phyloP scores from a whole-genome alignment of 805 yeast genomes.

The Saccharomycopsis vini region DNA sequence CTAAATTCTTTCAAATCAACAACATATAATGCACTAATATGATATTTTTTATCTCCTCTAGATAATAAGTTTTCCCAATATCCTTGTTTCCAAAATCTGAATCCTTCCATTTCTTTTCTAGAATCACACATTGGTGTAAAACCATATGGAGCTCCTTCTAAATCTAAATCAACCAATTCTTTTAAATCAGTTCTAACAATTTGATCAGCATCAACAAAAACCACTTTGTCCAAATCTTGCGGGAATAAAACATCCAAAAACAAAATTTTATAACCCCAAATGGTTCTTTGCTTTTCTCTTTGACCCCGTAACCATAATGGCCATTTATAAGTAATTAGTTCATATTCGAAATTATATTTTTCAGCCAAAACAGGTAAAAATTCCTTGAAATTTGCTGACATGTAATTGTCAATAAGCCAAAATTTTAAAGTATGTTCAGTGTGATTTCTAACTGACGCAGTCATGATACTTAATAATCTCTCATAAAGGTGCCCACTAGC shows the following conservation, averaged over 20 bases:
- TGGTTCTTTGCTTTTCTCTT: constrained; percentile 63
- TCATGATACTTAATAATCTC: constrained; percentile 68
- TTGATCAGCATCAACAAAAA: constrained; percentile 84
- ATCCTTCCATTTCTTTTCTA: constrained; percentile 71
- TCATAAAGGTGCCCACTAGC: constrained; percentile 81
- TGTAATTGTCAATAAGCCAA: constrained; percentile 78
- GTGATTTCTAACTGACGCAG: constrained; percentile 60
- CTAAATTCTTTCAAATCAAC: constrained; percentile 69
- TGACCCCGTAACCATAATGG: constrained; percentile 83
- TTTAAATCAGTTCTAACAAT: constrained; percentile 66
- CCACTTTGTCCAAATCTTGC: constrained; percentile 57
- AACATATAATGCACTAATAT: constrained; percentile 77
- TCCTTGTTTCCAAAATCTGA: constrained; percentile 86
- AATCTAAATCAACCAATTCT: constrained; percentile 58
- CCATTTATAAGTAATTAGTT: constrained; percentile 83
- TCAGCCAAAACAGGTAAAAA: constrained; percentile 53
- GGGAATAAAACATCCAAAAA: constrained; percentile 87
- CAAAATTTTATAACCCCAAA: constrained; percentile 84
- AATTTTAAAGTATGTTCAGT: constrained; percentile 62
- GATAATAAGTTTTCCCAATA: constrained; percentile 68
- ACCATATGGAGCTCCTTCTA: constrained; percentile 79
- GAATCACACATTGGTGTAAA: constrained; percentile 84
- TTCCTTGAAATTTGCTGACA: constrained; percentile 59
- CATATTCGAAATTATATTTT: constrained; percentile 57
- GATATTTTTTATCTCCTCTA: constrained; percentile 53